phyloP scores from a whole-genome alignment of 2,329 filamentous ascomycete species.

The Aspergillus aculeatus region DNA sequence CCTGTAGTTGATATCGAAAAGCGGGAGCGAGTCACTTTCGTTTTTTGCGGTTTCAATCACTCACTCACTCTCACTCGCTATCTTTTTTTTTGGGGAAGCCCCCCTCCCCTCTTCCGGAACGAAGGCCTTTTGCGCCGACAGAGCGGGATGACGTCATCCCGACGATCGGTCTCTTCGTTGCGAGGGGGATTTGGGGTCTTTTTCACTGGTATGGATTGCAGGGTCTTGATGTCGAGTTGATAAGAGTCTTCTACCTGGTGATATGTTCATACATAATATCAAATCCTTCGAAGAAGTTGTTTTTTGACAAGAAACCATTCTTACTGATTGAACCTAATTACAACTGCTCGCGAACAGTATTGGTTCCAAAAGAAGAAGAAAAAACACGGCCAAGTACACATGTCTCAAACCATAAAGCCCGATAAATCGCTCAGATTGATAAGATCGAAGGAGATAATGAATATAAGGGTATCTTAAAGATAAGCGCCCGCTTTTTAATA shows the following conservation, averaged over 20 bases:
- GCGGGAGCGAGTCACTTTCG: background rate
- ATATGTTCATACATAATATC: too few species aligned
- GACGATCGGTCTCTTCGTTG: background rate
- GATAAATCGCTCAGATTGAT: conserved; percentile 6
- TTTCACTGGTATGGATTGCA: background rate
- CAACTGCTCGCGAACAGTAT: too few species aligned
- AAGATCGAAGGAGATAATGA: conserved; percentile 16
- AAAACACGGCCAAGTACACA: background rate
- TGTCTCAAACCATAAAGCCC: background rate
- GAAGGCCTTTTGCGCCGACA: conserved; percentile 14
- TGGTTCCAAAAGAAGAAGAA: too few species aligned
- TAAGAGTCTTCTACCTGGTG: too few species aligned
- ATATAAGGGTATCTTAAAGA: conserved; percentile 32
- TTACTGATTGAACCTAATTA: too few species aligned
- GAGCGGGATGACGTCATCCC: conserved; percentile 32
- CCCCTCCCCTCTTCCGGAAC: background rate
- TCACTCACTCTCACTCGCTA: background rate
- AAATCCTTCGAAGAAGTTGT: too few species aligned
- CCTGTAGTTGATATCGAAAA: background rate
- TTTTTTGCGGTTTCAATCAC: too few species aligned
- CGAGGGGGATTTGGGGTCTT: background rate
- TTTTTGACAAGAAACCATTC: too few species aligned
- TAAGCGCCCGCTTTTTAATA: conserved; percentile 27
- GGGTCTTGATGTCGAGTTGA: background rate
- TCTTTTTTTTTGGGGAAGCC: background rate